Evolutionary conservation across 352 stramenopile species (phyloP).

Genomic region (Phytophthora tentaculata): DNA sequence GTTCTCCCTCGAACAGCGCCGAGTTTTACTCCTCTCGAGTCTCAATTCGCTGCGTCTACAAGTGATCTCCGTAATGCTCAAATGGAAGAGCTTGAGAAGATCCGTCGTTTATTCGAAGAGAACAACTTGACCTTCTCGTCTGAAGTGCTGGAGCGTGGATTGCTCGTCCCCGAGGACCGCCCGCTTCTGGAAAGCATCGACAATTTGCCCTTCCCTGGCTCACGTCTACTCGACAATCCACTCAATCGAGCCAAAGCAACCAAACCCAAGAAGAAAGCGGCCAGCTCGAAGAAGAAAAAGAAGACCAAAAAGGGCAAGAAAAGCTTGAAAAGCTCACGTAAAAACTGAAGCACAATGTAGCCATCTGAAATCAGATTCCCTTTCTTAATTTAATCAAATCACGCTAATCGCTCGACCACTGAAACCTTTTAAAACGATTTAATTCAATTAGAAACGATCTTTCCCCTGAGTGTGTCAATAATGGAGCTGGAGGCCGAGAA

Average conservation of each 20-base stretch:
- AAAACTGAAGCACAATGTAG: slow-evolving; percentile 20
- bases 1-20: slow-evolving; percentile 7
- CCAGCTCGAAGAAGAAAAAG: slow-evolving; percentile 55
- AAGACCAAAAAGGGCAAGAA: slow-evolving; percentile 55
- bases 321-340: slow-evolving; percentile 31
- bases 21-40: background rate
- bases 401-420: slow-evolving; percentile 9
- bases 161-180: slow-evolving; percentile 72
- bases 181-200: slow-evolving; percentile 51
- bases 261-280: slow-evolving; percentile 40
- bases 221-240: slow-evolving; percentile 54
- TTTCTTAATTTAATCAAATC: too few species aligned
- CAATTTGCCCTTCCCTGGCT: slow-evolving; percentile 60
- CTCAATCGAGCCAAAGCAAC: slow-evolving; percentile 33
- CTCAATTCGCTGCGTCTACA: slow-evolving; percentile 28
- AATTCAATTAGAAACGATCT: slow-evolving; percentile 16
- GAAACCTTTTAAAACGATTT: slow-evolving; percentile 15
- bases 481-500: slow-evolving; percentile 57
- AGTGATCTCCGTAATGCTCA: slow-evolving; percentile 66
- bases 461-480: slow-evolving; percentile 9
- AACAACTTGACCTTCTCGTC: slow-evolving; percentile 53
- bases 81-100: slow-evolving; percentile 68
- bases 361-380: slow-evolving; percentile 23
- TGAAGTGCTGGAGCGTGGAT: slow-evolving; percentile 49
- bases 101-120: slow-evolving; percentile 62